A percentile compares a stretch with the other conserved stretches of the same genome.
phyloP scores from a whole-genome alignment of 176 grass and related monocot genomes.

The Tillandsia fasciculata region DNA sequence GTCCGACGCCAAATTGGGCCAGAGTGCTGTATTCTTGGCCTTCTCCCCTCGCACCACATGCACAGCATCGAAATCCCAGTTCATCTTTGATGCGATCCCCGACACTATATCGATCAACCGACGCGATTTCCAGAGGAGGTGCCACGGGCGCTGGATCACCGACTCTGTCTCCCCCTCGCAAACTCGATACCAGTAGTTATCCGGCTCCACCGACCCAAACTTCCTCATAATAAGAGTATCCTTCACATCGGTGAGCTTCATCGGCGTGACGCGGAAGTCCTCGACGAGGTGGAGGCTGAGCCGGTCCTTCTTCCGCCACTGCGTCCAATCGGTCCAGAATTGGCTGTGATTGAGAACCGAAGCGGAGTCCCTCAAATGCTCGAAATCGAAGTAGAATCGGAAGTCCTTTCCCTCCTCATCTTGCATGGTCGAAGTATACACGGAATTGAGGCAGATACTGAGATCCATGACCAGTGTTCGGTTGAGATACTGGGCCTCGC shows the following conservation, averaged over 20 bases:
- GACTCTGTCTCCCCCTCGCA: constrained; percentile 45
- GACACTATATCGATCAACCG: constrained; percentile 55
- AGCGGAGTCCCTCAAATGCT: constrained; percentile 39
- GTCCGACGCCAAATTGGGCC: constrained; percentile 15
- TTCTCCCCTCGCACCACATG: constrained; percentile 27
- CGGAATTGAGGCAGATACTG: constrained; percentile 45
- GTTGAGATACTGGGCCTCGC: constrained; percentile 62
- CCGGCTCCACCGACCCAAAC: constrained; percentile 67
- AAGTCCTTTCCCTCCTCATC: constrained; percentile 73
- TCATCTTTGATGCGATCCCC: constrained; percentile 43
- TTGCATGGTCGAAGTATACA: constrained; percentile 33
- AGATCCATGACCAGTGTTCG: constrained; percentile 55
- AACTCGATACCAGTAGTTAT: constrained; percentile 74
- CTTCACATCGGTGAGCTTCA: constrained; percentile 42
- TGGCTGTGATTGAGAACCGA: constrained; percentile 40
- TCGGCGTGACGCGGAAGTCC: constrained; percentile 35
- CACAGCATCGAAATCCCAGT: constrained; percentile 46
- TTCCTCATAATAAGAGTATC: constrained; percentile 60
- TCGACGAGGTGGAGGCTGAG: constrained; percentile 48
- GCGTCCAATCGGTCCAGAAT: constrained; percentile 70
- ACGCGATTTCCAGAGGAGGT: constrained; percentile 29
- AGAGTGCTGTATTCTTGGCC: constrained; percentile 5
- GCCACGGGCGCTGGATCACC: constrained; percentile 16
- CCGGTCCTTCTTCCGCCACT: constrained; percentile 48
- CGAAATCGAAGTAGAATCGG: constrained; percentile 60